Evolutionary conservation across 2,329 filamentous ascomycete genomes (phyloP).

Genomic region (Zopfia rhizophila): DNA sequence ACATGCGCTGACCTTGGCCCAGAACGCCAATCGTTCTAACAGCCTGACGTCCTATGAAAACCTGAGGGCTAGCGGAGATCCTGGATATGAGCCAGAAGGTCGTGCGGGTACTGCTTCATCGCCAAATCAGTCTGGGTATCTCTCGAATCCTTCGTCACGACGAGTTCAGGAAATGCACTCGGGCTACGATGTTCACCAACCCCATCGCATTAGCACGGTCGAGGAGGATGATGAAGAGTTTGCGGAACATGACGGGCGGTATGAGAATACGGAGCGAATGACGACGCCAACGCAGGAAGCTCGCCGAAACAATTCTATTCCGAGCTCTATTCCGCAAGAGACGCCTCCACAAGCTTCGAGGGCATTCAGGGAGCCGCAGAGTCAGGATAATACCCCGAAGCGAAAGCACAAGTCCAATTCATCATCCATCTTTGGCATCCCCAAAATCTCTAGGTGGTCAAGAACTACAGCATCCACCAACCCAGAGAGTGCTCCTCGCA

Average conservation of each 20-base stretch:
- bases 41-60: slow-evolving; percentile 77
- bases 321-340: slow-evolving; percentile 44
- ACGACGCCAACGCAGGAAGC: slow-evolving; percentile 70
- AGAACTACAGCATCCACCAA: slow-evolving; percentile 93
- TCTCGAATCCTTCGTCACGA: slow-evolving; percentile 70
- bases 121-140: slow-evolving; percentile 78
- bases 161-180: slow-evolving; percentile 57
- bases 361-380: slow-evolving; percentile 60
- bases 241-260: slow-evolving; percentile 68
- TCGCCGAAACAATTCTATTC: slow-evolving; percentile 48
- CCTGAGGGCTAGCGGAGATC: slow-evolving; percentile 73
- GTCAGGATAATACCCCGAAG: slow-evolving; percentile 81
- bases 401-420: slow-evolving; percentile 90
- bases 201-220: slow-evolving; percentile 90
- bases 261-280: slow-evolving; percentile 68
- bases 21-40: slow-evolving; percentile 45
- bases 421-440: slow-evolving; percentile 77
- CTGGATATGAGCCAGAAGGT: slow-evolving; percentile 85
- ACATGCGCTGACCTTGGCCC: slow-evolving; percentile 46
- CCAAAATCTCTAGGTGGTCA: slow-evolving; percentile 97
- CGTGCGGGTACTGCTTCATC: slow-evolving; percentile 79
- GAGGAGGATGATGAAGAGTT: slow-evolving; percentile 85
- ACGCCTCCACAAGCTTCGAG: slow-evolving; percentile 65
- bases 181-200: slow-evolving; percentile 65
- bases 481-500: slow-evolving; percentile 76